These are phyloP conservation scores for Soucietia sequanensis DNA, from an alignment of 805 yeast genomes.

Conservation along the genomic window DNA sequence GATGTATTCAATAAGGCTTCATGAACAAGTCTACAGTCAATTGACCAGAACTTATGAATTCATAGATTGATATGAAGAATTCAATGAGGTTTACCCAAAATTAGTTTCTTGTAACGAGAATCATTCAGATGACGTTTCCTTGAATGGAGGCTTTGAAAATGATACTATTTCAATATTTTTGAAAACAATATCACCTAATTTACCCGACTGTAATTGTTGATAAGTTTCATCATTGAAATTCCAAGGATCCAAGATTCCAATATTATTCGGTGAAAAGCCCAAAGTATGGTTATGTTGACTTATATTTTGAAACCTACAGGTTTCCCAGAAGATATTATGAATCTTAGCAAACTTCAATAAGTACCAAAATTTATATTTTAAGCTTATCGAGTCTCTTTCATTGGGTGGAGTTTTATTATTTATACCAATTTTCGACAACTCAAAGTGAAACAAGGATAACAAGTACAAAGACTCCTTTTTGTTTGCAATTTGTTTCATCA, in stretches of 20 bases:
- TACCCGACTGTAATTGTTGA: constrained; percentile 25
- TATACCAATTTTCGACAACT: constrained; percentile 29
- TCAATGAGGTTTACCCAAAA: no score
- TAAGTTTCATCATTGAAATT: constrained; percentile 29
- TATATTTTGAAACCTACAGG: constrained; percentile 27
- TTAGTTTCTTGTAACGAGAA: no score
- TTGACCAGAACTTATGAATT: no score
- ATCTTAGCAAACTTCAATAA: constrained; percentile 20
- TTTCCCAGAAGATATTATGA: constrained; percentile 38
- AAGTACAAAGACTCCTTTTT: constrained; percentile 30
- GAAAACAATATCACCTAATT: constrained; percentile 20
- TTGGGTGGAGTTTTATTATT: constrained; percentile 12
- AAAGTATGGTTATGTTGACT: constrained; percentile 30
- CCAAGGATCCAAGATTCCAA: constrained; percentile 41
- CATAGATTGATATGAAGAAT: no score
- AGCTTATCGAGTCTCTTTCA: constrained; percentile 7
- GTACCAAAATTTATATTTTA: constrained; percentile 19
- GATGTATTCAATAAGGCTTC: no score
- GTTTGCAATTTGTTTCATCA: constrained; percentile 20
- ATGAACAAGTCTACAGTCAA: no score
- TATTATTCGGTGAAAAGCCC: constrained; percentile 16
- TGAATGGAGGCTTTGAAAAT: constrained; percentile 8
- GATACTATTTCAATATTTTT: constrained; percentile 18
- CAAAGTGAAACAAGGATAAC: constrained; percentile 29
- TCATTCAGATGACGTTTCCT: no score